These are phyloP conservation scores for Balamuthia mandrillaris DNA, from an alignment of 208 protist species.

Conservation along the genomic window DNA sequence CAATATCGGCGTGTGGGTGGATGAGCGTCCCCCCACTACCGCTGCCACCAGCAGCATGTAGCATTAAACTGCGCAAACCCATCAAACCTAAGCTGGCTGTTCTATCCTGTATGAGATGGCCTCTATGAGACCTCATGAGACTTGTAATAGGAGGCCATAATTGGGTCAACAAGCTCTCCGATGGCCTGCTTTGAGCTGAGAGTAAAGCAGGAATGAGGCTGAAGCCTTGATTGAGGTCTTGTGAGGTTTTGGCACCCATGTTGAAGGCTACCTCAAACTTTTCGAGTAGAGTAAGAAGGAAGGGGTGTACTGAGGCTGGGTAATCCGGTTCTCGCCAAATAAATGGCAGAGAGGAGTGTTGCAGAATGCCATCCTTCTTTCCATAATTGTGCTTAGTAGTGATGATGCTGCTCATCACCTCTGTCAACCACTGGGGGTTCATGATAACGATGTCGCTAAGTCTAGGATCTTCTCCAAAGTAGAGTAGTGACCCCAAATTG, in stretches of 20 bases:
- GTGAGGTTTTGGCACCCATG: not conserved
- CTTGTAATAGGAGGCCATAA: no score
- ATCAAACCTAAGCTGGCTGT: no score
- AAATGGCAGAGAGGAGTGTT: constrained; percentile 10
- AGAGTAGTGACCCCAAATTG: constrained; percentile 31
- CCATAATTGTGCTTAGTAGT: constrained; percentile 35
- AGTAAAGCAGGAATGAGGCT: constrained; percentile 22
- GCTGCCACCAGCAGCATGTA: no score
- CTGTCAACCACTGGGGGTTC: constrained; percentile 25
- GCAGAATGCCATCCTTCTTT: not conserved
- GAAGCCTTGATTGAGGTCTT: not conserved
- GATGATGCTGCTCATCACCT: constrained; percentile 28
- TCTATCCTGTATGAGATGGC: no score
- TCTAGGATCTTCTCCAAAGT: no score
- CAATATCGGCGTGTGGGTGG: no score
- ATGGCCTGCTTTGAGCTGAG: no score
- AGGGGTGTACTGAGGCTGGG: constrained; percentile 9
- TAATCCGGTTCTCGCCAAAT: constrained; percentile 22
- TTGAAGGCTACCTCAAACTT: constrained; percentile 34
- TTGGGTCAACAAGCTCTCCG: no score
- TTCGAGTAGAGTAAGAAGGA: constrained; percentile 27
- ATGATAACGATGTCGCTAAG: constrained; percentile 19
- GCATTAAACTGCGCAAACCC: no score
- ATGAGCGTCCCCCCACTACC: no score
- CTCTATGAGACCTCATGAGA: no score